Base-by-base conservation (phyloP, 768 basidiomycete species). In the Leccinellum albellum region DNA sequence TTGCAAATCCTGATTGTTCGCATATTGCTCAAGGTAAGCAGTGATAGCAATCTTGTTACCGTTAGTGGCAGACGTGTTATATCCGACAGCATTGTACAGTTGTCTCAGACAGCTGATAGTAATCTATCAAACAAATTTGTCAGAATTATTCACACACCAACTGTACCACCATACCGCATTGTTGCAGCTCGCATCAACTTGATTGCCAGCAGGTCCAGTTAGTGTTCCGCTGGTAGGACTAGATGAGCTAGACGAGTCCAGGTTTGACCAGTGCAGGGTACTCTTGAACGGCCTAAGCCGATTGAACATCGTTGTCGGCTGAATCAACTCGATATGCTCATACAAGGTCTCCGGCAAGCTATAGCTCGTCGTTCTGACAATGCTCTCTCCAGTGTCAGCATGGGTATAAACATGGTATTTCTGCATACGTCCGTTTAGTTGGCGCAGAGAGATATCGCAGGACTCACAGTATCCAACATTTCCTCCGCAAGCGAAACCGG, bases 241-340 rank as follows among this genome's bases (percentile, higher is more conserved):
- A n/a, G 0, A 42, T 12, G 61, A 58, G 1, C 7, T 44, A 50
- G 28, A 62, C 28, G 23, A 58, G 46, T 8, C 29, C n/a, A 23
- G 42, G 1, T 62, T 60, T 14, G 71, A 57, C 64, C 64, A 72
- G 53, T 75, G 71, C 23, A 82, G 61, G 0, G 74, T 80, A 5
- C 77, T 76, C 55, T 62, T 75, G 53, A 80, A 71, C 6, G 71
- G 70, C 59, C 76, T 80, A 56, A 74, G 70, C 55, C 78, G 78
- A 42, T 77, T 73, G 62, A 89, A 90, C 68, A 82, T 78, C 1
- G 87, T 89, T 2, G 88, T 89, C 0, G 88, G 88, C 59, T 89
- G 86, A 26, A 90, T 74, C 29, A 89, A 69, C 37, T 88, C 86
- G 55, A 89, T 67, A 63, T 89, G 86, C 3, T 74, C 71, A 62